phyloP scores from a whole-genome alignment of 73 alveolate species.

The Tetrahymena borealis region DNA sequence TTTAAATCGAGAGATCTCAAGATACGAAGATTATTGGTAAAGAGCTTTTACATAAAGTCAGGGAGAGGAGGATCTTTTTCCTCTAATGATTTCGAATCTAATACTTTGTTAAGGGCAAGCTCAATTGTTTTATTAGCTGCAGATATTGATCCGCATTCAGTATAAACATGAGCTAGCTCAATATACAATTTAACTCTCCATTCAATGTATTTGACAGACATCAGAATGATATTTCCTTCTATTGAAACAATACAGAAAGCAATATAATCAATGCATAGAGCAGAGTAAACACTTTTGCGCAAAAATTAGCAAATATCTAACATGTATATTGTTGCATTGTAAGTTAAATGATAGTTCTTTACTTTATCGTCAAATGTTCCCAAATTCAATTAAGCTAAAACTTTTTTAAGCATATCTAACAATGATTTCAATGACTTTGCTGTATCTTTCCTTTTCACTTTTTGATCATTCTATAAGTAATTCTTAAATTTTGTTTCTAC shows the following conservation, averaged over 20 bases:
- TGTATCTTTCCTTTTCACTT: slow-evolving; percentile 23
- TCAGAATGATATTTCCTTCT: slow-evolving; percentile 83
- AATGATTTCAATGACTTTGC: slow-evolving; percentile 22
- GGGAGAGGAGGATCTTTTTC: slow-evolving; percentile 94
- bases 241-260: slow-evolving; percentile 78
- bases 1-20: slow-evolving; percentile 82
- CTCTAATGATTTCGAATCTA: slow-evolving; percentile 81
- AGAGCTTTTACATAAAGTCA: slow-evolving; percentile 82
- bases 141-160: slow-evolving; percentile 75
- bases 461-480: slow-evolving; percentile 24
- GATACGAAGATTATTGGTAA: slow-evolving; percentile 69
- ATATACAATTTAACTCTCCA: slow-evolving; percentile 87
- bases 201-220: slow-evolving; percentile 84
- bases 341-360: slow-evolving; percentile 10
- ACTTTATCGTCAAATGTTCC: slow-evolving; percentile 41
- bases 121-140: slow-evolving; percentile 78
- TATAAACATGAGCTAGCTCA: slow-evolving; percentile 82
- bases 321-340: slow-evolving; percentile 23
- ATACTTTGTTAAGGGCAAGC: slow-evolving; percentile 76
- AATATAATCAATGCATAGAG: slow-evolving; percentile 44
- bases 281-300: slow-evolving; percentile 3
- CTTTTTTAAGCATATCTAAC: slow-evolving; percentile 9
- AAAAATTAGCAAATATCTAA: slow-evolving; percentile 29
- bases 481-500: slow-evolving; percentile 19
- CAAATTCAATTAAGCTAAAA: slow-evolving; percentile 11